A percentile compares a stretch with the other conserved stretches of the same genome.
These are phyloP conservation scores for Globisporangium rhizosaccharum DNA, from an alignment of 352 stramenopile species.

Conservation along the genomic window DNA sequence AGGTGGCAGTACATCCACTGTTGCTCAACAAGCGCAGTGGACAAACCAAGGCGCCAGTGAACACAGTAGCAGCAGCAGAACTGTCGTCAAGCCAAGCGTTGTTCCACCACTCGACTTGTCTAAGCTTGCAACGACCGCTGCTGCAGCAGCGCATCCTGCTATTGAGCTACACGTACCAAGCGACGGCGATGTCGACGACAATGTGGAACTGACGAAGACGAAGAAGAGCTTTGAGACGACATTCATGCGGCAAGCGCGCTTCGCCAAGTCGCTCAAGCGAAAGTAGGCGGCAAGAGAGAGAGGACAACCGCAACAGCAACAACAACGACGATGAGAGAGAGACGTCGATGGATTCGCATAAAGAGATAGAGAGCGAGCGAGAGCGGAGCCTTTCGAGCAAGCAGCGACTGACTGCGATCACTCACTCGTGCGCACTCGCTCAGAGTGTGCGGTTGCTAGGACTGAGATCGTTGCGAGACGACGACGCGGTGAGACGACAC, in stretches of 20 bases:
- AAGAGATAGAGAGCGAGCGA: not conserved
- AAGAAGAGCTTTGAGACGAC: slow-evolving; percentile 43
- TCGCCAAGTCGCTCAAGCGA: slow-evolving; percentile 48
- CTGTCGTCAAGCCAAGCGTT: not conserved
- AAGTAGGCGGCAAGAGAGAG: slow-evolving; percentile 16
- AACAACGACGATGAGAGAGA: not conserved
- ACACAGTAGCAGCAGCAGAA: not conserved
- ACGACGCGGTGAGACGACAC: not conserved
- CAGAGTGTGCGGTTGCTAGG: not conserved
- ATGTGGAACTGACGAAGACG: slow-evolving; percentile 5
- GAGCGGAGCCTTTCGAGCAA: not conserved
- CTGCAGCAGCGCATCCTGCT: not conserved
- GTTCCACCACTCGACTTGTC: slow-evolving; percentile 29
- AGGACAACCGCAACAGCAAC: too few species aligned
- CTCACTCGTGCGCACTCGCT: not conserved
- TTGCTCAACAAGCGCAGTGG: not conserved
- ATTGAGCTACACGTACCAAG: not conserved
- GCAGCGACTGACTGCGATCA: not conserved
- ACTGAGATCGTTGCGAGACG: not conserved
- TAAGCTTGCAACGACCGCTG: slow-evolving; percentile 7
- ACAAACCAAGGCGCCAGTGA: not conserved
- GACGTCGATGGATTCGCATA: not conserved
- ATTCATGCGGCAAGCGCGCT: slow-evolving; percentile 43
- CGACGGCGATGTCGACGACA: not conserved
- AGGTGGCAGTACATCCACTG: not conserved